Percentiles rank a stretch among this genome's conserved stretches.
phyloP scores from a whole-genome alignment of 179 eudicot genomes.

The Silene noctiflora region DNA sequence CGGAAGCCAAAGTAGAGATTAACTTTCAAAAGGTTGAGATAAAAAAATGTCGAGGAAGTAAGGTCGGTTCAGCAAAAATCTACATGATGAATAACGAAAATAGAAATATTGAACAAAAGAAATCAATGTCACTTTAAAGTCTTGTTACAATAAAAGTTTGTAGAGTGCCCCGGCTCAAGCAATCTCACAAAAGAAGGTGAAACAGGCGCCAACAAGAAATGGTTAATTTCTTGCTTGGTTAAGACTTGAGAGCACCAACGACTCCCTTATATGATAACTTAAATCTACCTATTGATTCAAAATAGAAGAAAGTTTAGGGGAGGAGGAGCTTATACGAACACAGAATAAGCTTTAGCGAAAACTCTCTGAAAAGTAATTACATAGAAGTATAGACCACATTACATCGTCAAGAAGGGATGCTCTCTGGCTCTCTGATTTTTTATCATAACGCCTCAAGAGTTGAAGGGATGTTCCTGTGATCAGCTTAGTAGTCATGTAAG shows the following conservation, averaged over 20 bases:
- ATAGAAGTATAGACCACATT: conserved; percentile 30
- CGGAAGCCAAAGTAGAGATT: neutral
- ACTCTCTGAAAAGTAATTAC: neutral
- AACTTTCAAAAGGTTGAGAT: neutral
- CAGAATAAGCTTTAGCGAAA: neutral
- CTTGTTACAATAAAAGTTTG: neutral
- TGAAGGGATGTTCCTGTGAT: conserved; percentile 85
- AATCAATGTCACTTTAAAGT: neutral
- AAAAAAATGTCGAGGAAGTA: neutral
- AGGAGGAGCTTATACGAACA: neutral
- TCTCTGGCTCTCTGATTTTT: conserved; percentile 65
- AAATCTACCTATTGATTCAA: neutral
- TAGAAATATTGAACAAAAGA: neutral
- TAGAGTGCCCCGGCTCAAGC: neutral
- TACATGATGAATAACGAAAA: neutral
- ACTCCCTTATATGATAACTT: neutral
- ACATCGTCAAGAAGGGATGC: conserved; percentile 88
- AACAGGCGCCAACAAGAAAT: neutral
- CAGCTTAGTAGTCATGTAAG: conserved; percentile 93
- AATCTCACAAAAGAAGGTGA: neutral
- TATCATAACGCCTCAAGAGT: conserved; percentile 84
- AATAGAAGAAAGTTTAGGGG: neutral
- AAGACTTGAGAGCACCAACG: neutral
- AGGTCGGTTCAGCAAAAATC: neutral
- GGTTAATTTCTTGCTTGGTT: neutral